Evolutionary conservation across 371 early-diverging fungal genomes (phyloP).

Genomic region (Circinella umbellata): DNA sequence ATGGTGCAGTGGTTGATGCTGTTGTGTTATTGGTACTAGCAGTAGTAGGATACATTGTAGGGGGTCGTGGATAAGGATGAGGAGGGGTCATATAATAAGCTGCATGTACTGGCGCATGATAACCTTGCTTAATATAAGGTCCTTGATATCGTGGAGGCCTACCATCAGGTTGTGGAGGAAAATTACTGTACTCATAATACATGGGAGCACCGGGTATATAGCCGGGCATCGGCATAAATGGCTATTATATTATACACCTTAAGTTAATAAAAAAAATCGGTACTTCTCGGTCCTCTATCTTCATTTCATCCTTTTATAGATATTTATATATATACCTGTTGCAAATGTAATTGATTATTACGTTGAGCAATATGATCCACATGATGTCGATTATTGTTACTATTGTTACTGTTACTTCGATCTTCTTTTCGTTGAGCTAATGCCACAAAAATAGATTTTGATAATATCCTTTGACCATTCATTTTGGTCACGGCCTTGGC

Average conservation of each 20-base stretch:
- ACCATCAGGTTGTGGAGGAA: slow-evolving; percentile 9
- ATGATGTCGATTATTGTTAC: slow-evolving; percentile 60
- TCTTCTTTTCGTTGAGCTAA: slow-evolving; percentile 97
- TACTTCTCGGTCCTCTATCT: background rate
- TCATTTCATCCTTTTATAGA: background rate
- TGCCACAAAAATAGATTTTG: slow-evolving; percentile 96
- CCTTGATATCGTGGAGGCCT: background rate
- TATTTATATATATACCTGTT: slow-evolving; percentile 17
- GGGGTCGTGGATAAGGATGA: slow-evolving; percentile 5
- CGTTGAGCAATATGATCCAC: slow-evolving; percentile 43
- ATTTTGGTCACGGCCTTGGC: slow-evolving; percentile 86
- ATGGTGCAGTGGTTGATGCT: slow-evolving; percentile 1
- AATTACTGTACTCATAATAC: slow-evolving; percentile 19
- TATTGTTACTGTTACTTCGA: slow-evolving; percentile 40
- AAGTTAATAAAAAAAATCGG: background rate
- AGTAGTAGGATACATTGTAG: background rate
- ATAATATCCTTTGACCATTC: slow-evolving; percentile 83
- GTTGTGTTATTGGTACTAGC: background rate
- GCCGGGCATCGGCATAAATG: slow-evolving; percentile 23
- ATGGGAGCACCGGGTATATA: slow-evolving; percentile 10
- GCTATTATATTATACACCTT: background rate
- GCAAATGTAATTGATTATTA: slow-evolving; percentile 58
- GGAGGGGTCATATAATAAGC: slow-evolving; percentile 9
- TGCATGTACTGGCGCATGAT: slow-evolving; percentile 12
- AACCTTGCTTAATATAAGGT: slow-evolving; percentile 21